Evolutionary conservation across 306 rosid genomes (phyloP).

Genomic region (Fragaria iinumae): DNA sequence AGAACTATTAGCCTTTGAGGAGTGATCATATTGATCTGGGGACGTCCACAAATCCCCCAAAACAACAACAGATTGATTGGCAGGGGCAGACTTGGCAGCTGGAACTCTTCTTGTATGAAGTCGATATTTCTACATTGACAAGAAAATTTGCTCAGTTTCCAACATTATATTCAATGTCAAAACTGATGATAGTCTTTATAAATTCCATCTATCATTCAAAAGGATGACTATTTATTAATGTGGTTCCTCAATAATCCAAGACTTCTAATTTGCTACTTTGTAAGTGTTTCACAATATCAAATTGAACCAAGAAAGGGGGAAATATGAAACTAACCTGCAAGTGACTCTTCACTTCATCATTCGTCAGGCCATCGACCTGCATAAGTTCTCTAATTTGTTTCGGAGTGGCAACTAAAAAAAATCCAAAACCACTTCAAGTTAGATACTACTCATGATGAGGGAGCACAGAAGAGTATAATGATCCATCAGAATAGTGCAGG

Average conservation of each 20-base stretch:
- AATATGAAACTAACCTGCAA: constrained; percentile 66
- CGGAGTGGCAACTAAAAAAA: constrained; percentile 82
- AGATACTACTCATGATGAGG: constrained; percentile 28
- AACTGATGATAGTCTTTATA: constrained; percentile 12
- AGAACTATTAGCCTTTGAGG: constrained; percentile 71
- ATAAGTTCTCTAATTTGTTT: constrained; percentile 96
- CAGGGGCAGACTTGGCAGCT: constrained; percentile 28
- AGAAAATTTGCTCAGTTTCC: constrained; percentile 15
- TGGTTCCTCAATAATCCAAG: background rate
- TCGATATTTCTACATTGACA: constrained; percentile 74
- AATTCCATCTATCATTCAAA: background rate
- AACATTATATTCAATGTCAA: constrained; percentile 18
- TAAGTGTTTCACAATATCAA: constrained; percentile 8
- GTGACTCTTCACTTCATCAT: constrained; percentile 98
- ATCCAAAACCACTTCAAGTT: constrained; percentile 16
- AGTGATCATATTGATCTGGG: constrained; percentile 68
- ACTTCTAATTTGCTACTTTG: background rate
- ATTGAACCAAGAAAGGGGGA: background rate
- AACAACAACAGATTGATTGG: constrained; percentile 54
- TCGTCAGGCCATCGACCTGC: constrained; percentile 98
- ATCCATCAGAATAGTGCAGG: constrained; percentile 15
- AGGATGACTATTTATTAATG: constrained; percentile 2
- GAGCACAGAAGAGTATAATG: background rate
- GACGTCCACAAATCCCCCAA: constrained; percentile 78
- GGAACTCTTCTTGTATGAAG: constrained; percentile 89